phyloP scores from a whole-genome alignment of 768 basidiomycete species.

The Trametopsis cervina region DNA sequence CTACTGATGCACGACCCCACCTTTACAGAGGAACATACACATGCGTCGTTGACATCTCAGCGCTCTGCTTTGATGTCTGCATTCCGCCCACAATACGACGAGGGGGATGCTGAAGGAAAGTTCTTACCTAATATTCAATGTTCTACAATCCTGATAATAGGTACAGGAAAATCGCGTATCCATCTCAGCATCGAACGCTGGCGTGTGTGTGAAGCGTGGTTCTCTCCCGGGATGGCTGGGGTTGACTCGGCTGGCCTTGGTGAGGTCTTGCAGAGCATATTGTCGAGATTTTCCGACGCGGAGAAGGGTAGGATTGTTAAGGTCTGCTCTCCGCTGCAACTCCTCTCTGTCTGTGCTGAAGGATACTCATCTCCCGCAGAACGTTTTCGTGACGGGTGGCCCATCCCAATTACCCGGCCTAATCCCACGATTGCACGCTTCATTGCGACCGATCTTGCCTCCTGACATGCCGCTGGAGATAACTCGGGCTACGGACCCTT shows the following conservation, averaged over 20 bases:
- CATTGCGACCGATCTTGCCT: slow-evolving; percentile 79
- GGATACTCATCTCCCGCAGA: slow-evolving; percentile 35
- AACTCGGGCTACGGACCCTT: slow-evolving; percentile 54
- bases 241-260: slow-evolving; percentile 90
- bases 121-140: neutral
- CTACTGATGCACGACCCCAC: slow-evolving; percentile 78
- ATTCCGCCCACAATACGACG: slow-evolving; percentile 74
- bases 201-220: slow-evolving; percentile 88
- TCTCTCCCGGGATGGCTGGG: slow-evolving; percentile 91
- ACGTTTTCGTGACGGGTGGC: slow-evolving; percentile 84
- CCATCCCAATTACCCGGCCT: slow-evolving; percentile 73
- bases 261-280: slow-evolving; percentile 84
- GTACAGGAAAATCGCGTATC: slow-evolving; percentile 59
- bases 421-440: slow-evolving; percentile 53
- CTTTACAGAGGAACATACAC: slow-evolving; percentile 78
- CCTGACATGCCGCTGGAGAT: slow-evolving; percentile 72
- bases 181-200: slow-evolving; percentile 89
- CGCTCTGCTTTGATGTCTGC: slow-evolving; percentile 83
- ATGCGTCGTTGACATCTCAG: slow-evolving; percentile 67
- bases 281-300: slow-evolving; percentile 59
- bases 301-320: slow-evolving; percentile 72
- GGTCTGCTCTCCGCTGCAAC: slow-evolving; percentile 33
- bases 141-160: neutral
- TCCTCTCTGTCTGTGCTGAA: neutral
- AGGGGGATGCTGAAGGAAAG: slow-evolving; percentile 61